These are phyloP conservation scores for Phylloporus arenicola DNA, from an alignment of 768 basidiomycete genomes.

Conservation along the genomic window DNA sequence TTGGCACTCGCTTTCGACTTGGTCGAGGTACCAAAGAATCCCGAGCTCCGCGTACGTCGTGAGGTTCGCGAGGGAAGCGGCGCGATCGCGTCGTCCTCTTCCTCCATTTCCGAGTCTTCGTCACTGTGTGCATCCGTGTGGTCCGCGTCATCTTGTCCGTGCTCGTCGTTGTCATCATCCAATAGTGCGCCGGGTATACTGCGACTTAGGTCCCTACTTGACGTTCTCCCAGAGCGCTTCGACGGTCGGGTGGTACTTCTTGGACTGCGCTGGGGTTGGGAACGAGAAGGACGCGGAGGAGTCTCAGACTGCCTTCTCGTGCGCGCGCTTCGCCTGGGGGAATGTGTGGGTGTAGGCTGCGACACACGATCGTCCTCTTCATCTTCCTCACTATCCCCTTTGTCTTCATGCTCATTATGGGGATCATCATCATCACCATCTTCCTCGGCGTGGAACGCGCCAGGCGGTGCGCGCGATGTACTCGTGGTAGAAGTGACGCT, in stretches of 20 bases:
- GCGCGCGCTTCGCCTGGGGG: constrained; percentile 13
- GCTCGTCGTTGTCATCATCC: constrained; percentile 33
- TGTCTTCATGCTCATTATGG: constrained; percentile 9
- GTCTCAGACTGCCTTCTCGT: constrained; percentile 8
- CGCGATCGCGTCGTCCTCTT: constrained; percentile 31
- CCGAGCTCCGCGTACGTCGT: constrained; percentile 18
- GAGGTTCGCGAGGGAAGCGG: constrained; percentile 28
- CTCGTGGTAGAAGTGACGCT: constrained; percentile 9
- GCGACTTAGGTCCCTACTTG: constrained; percentile 16
- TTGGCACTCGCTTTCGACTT: constrained; percentile 10
- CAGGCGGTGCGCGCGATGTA: constrained; percentile 36
- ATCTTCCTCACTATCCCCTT: constrained; percentile 23
- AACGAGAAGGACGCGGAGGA: constrained; percentile 9
- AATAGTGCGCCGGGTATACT: constrained; percentile 42
- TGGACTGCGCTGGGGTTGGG: constrained; percentile 7
- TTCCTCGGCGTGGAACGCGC: constrained; percentile 42
- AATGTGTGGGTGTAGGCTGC: constrained; percentile 6
- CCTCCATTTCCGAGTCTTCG: constrained; percentile 17
- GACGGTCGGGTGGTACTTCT: constrained; percentile 2
- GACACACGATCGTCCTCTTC: constrained; percentile 6
- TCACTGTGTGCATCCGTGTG: constrained; percentile 21
- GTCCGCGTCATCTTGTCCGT: constrained; percentile 17
- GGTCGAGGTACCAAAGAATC: constrained; percentile 5
- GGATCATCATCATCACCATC: constrained; percentile 28
- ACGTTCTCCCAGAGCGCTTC: constrained; percentile 3